Base-by-base conservation (phyloP, 208 protist genomes). In the Crithidia bombi region DNA sequence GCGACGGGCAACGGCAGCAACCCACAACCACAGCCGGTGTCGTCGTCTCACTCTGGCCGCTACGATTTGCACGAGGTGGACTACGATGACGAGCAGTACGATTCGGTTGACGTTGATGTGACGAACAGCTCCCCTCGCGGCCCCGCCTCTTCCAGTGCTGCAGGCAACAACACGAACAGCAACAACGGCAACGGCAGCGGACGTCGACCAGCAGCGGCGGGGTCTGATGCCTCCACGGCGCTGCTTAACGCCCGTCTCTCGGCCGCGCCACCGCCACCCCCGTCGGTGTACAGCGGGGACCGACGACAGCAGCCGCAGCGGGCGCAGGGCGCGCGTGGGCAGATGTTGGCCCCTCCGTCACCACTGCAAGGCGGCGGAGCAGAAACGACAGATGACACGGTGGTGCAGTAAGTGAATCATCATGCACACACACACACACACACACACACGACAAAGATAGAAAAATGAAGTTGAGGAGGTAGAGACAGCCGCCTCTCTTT, bases 311-410 rank as follows among this genome's bases (percentile, higher is more conserved):
- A 52, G 25, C 47, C 3, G 33, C 11, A 21, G 36, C 36, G 36
- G 6, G 9, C 25, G 32, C 61, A 52, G 52, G 44, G 38, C 21
- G 21, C 23, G 23, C 49, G 33, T 1, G 23, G 46, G 10, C 66
- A 70, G 58, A 82, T 82, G 78, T 35, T 82, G n/a, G 78, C 78
- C 0, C 78, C 78, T 9, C 73, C 78, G 7, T 77, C 78, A 17
- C 73, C 73, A n/a, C 52, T 79, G 32, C 65, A 79, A 28, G 57
- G 67, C 26, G 43, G 57, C 21, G 69, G 59, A 5, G 78, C 54
- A 6, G 73, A 83, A 50, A 79, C 62, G 25, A 83, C 78, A 35
- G 72, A 78, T 23, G 75, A 80, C 41, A 80, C 75, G 5, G 75
- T 75, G 25, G 4, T 80, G 17, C 35, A 66, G 56, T 65, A 26